Percentiles rank a stretch among this genome's conserved stretches.
Evolutionary conservation across 148 eudicot genomes (phyloP).

Genomic region (Tetragonia tetragonoides): DNA sequence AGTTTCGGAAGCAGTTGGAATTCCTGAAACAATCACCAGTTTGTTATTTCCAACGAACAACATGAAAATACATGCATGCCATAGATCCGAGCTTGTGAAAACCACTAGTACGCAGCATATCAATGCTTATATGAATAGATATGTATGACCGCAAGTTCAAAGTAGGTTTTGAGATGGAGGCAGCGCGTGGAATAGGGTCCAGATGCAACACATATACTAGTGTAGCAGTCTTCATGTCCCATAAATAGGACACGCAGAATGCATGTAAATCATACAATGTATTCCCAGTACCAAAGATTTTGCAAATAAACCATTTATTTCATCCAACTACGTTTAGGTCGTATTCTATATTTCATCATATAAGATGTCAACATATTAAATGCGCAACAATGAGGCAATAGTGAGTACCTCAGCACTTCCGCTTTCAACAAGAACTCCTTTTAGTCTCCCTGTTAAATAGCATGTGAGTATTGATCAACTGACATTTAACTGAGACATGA

Average conservation of each 20-base stretch:
- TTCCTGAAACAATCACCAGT: slow-evolving; percentile 44
- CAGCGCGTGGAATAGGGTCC: no score
- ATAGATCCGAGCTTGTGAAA: not conserved
- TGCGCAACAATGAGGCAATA: not conserved
- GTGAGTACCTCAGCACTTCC: slow-evolving; percentile 91
- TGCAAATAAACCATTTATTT: not conserved
- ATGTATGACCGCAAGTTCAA: not conserved
- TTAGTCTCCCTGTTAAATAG: slow-evolving; percentile 64
- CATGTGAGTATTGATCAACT: slow-evolving; percentile 7
- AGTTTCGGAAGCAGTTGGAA: slow-evolving; percentile 90
- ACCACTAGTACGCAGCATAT: not conserved
- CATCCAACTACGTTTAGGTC: not conserved
- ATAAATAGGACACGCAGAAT: not conserved
- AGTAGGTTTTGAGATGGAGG: no score
- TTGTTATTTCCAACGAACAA: not conserved
- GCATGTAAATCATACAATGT: not conserved
- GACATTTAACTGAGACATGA: not conserved
- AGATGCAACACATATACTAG: no score
- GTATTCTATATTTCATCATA: not conserved
- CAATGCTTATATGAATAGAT: not conserved
- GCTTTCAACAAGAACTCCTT: slow-evolving; percentile 93
- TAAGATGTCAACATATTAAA: not conserved
- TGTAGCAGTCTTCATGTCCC: not conserved
- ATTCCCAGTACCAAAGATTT: not conserved
- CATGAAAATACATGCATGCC: not conserved